A percentile compares a stretch with the other conserved stretches of the same genome.
Evolutionary conservation across 345 rosid genomes (phyloP).

Genomic region (Lepidium sativum): DNA sequence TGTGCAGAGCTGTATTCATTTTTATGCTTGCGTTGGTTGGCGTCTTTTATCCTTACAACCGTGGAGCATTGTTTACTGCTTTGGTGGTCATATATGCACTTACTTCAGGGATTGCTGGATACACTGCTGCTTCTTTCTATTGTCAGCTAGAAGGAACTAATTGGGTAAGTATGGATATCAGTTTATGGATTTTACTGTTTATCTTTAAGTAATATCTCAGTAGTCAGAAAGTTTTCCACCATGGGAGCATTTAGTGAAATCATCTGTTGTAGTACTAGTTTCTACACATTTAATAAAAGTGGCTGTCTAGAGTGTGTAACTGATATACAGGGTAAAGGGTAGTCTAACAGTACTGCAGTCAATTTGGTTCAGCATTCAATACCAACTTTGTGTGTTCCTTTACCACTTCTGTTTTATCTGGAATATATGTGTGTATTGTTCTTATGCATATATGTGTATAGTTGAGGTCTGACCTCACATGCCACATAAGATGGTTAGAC

Average conservation of each 20-base stretch:
- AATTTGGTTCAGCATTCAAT: background rate
- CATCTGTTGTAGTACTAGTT: background rate
- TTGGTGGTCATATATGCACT: constrained; percentile 57
- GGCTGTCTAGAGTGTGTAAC: background rate
- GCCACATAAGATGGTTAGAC: background rate
- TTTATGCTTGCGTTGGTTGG: constrained; percentile 51
- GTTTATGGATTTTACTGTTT: background rate
- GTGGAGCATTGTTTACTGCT: constrained; percentile 50
- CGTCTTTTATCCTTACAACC: constrained; percentile 53
- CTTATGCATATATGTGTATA: background rate
- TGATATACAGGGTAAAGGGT: background rate
- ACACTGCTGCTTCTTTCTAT: constrained; percentile 45
- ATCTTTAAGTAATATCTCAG: background rate
- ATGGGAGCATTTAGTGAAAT: background rate
- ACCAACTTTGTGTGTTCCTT: background rate
- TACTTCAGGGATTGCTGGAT: constrained; percentile 53
- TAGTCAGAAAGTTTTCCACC: background rate
- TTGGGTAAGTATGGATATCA: constrained; percentile 28
- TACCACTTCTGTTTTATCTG: background rate
- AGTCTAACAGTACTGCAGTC: background rate
- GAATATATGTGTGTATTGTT: background rate
- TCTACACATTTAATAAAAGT: background rate
- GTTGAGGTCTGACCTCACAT: background rate
- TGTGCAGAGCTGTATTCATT: constrained; percentile 37
- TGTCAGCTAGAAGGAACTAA: constrained; percentile 50